Conservation (phyloP, 345 rosid genomes). For the Salix brachista region DNA sequence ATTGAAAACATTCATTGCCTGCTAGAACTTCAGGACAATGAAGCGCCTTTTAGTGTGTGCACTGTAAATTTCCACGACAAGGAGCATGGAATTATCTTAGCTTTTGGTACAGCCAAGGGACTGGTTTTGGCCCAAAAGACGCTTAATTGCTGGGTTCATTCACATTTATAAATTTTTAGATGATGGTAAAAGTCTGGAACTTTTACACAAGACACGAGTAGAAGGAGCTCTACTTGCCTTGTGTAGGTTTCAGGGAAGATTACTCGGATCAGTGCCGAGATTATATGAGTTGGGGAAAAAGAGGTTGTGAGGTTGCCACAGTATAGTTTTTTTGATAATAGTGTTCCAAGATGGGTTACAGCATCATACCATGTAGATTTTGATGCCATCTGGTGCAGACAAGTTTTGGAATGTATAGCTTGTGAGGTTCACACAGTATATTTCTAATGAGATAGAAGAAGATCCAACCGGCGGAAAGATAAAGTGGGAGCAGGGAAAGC, state of each 20-base stretch:
- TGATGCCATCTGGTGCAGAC: slow-evolving; percentile 94
- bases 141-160: slow-evolving; percentile 61
- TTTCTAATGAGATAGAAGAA: slow-evolving; percentile 96
- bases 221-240: slow-evolving; percentile 84
- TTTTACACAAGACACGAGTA: slow-evolving; percentile 97
- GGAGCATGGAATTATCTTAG: slow-evolving; percentile 84
- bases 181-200: slow-evolving; percentile 74
- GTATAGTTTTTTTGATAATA: slow-evolving; percentile 93
- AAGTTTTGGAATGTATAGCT: slow-evolving; percentile 90
- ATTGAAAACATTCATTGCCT: too few relatives aligned
- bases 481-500: slow-evolving; percentile 99
- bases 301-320: too few relatives aligned
- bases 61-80: slow-evolving; percentile 35
- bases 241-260: slow-evolving; percentile 92
- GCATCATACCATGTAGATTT: slow-evolving; percentile 86
- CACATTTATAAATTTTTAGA: slow-evolving; percentile 90
- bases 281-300: slow-evolving; percentile 90
- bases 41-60: too few relatives aligned
- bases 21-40: too few relatives aligned
- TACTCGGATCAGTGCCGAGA: slow-evolving; percentile 80
- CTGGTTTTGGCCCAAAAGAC: slow-evolving; percentile 84
- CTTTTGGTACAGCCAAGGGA: slow-evolving; percentile 92
- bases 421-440: slow-evolving; percentile 83
- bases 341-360: slow-evolving; percentile 97
- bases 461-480: slow-evolving; percentile 97